These are phyloP conservation scores for Alternaria longipes DNA, from an alignment of 2,329 filamentous ascomycete genomes.

Conservation along the genomic window DNA sequence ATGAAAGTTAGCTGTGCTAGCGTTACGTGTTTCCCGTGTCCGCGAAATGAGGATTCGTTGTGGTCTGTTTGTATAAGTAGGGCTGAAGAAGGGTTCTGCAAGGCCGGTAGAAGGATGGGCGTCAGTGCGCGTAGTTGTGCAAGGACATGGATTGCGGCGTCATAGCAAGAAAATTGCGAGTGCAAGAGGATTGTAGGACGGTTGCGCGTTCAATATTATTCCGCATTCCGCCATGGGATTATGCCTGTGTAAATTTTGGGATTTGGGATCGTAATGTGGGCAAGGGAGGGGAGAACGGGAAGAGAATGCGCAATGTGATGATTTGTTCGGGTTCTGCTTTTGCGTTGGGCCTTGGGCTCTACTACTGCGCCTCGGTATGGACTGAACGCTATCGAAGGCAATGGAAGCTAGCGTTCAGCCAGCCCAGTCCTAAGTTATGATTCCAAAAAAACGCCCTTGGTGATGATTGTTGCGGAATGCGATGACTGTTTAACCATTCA, in stretches of 20 bases:
- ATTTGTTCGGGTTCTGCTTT: constrained; percentile 17
- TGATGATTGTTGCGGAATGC: not conserved
- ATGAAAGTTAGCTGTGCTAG: constrained; percentile 5
- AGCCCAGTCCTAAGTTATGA: constrained; percentile 1
- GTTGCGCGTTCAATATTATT: constrained; percentile 10
- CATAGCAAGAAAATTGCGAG: constrained; percentile 19
- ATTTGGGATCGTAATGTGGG: not conserved
- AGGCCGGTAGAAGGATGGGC: constrained; percentile 27
- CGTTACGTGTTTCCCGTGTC: constrained; percentile 13
- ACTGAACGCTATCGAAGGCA: constrained; percentile 2
- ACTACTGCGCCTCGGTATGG: not conserved
- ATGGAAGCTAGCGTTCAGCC: constrained; percentile 11
- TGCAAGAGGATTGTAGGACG: constrained; percentile 13
- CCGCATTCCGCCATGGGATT: not conserved
- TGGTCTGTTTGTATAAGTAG: constrained; percentile 14
- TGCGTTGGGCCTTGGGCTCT: constrained; percentile 2
- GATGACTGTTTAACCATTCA: constrained; percentile 53
- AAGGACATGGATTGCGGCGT: constrained; percentile 27
- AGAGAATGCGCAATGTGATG: not conserved
- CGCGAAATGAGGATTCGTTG: constrained; percentile 20
- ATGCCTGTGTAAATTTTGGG: not conserved
- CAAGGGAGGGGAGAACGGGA: not conserved
- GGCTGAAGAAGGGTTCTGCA: constrained; percentile 28
- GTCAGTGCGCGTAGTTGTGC: constrained; percentile 37
- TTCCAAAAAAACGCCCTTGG: constrained; percentile 2